phyloP scores from a whole-genome alignment of 1,284 basidiomycete species.

The Sparassis latifolia region DNA sequence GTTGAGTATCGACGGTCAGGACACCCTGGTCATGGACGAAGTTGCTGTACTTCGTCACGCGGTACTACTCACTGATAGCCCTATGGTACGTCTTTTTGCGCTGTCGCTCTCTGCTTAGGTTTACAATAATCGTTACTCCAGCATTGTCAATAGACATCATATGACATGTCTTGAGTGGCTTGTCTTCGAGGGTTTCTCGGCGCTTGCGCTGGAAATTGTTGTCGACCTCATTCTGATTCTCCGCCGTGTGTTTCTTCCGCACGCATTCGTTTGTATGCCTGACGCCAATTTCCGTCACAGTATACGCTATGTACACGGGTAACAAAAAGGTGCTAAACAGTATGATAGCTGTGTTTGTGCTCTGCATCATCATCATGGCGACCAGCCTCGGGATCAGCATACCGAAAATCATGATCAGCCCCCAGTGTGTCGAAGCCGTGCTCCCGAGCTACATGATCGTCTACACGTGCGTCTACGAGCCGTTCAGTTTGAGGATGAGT shows the following conservation, averaged over 20 bases:
- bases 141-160: slow-evolving; percentile 14
- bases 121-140: neutral
- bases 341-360: slow-evolving; percentile 18
- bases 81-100: slow-evolving; percentile 17
- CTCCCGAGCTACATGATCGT: slow-evolving; percentile 22
- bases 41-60: slow-evolving; percentile 20
- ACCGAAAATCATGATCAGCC: slow-evolving; percentile 20
- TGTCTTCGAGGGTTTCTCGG: slow-evolving; percentile 25
- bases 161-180: slow-evolving; percentile 24
- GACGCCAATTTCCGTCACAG: slow-evolving; percentile 9
- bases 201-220: slow-evolving; percentile 22
- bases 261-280: neutral
- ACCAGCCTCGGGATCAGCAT: slow-evolving; percentile 21
- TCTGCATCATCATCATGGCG: slow-evolving; percentile 21
- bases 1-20: slow-evolving; percentile 6
- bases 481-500: neutral
- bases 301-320: slow-evolving; percentile 26
- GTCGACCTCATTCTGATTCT: slow-evolving; percentile 28
- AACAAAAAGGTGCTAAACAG: slow-evolving; percentile 12
- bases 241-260: slow-evolving; percentile 15
- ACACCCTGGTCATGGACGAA: slow-evolving; percentile 21
- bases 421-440: slow-evolving; percentile 17
- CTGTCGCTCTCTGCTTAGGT: neutral
- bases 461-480: slow-evolving; percentile 21
- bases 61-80: slow-evolving; percentile 21